phyloP scores from a whole-genome alignment of 805 yeast species.

The Cyberlindnera saturnus region DNA sequence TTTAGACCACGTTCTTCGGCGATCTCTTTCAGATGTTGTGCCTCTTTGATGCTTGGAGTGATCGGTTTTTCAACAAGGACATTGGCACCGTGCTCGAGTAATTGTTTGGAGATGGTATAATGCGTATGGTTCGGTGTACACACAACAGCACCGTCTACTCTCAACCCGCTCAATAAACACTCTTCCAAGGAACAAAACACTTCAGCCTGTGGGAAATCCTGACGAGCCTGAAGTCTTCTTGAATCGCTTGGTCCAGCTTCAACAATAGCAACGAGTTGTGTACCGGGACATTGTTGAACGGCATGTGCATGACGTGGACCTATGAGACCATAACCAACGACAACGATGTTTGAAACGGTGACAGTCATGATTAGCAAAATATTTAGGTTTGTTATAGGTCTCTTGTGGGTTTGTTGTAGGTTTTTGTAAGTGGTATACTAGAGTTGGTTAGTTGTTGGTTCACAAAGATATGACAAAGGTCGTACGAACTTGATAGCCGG shows the following conservation, averaged over 20 bases:
- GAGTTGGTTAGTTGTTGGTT: no score
- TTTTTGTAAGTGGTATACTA: no score
- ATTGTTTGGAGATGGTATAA: slow-evolving; percentile 6
- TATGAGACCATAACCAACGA: slow-evolving; percentile 17
- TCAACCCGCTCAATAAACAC: slow-evolving; percentile 5
- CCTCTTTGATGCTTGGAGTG: slow-evolving; percentile 12
- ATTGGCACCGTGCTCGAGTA: slow-evolving; percentile 8
- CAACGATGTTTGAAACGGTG: slow-evolving; percentile 9
- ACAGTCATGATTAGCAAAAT: slow-evolving; percentile 5
- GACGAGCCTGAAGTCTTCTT: slow-evolving; percentile 6
- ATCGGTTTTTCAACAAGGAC: slow-evolving; percentile 18
- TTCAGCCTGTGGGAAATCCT: slow-evolving; percentile 5
- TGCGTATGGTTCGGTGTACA: slow-evolving; percentile 18
- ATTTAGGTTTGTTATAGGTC: no score
- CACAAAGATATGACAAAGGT: no score
- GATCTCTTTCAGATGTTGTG: slow-evolving; percentile 7
- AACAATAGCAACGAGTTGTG: slow-evolving; percentile 11
- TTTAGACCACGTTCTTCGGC: slow-evolving; percentile 7
- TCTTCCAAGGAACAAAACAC: slow-evolving; percentile 7
- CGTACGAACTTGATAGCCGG: no score
- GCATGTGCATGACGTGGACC: slow-evolving; percentile 20
- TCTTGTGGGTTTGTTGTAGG: no score
- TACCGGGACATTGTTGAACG: slow-evolving; percentile 8
- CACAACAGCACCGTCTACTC: slow-evolving; percentile 16
- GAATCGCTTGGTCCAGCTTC: slow-evolving; percentile 11